Evolutionary conservation across 2,329 filamentous ascomycete genomes (phyloP).

Genomic region (Colletotrichum tanaceti): DNA sequence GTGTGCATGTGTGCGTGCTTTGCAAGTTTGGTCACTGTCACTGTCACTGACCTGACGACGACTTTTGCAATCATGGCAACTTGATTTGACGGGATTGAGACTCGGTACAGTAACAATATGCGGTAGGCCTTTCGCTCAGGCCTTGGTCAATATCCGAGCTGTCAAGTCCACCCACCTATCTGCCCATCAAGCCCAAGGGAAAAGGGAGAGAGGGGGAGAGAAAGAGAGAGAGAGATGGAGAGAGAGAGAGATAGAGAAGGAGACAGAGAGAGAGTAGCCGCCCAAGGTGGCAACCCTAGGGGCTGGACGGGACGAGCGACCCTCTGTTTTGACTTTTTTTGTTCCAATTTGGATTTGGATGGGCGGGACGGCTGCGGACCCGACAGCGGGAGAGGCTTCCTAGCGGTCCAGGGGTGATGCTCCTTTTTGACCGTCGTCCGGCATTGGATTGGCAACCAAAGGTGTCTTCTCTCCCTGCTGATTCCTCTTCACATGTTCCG

Average conservation of each 20-base stretch:
- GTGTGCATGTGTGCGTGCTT: background rate
- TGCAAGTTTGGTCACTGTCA: too few relatives aligned
- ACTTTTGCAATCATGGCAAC: background rate
- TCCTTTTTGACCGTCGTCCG: background rate
- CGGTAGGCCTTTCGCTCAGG: background rate
- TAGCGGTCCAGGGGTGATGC: constrained; percentile 6
- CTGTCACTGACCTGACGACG: constrained; percentile 7
- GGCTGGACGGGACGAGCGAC: constrained; percentile 14
- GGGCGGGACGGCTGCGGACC: constrained; percentile 20
- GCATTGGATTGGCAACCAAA: background rate
- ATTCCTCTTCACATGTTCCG: constrained; percentile 30
- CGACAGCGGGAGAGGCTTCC: constrained; percentile 23
- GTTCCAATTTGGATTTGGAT: constrained; percentile 34
- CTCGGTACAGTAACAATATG: too few relatives aligned
- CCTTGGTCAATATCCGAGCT: background rate
- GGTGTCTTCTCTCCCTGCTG: too few relatives aligned
- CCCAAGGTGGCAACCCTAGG: constrained; percentile 18
- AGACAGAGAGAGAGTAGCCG: background rate
- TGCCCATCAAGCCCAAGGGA: too few relatives aligned
- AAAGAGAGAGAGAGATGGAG: too few relatives aligned
- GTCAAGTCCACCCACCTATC: background rate
- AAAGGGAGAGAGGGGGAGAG: too few relatives aligned
- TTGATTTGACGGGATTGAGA: constrained; percentile 12
- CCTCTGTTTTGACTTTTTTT: constrained; percentile 37
- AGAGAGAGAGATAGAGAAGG: too few relatives aligned